A percentile compares a stretch with the other conserved stretches of the same genome.
These are phyloP conservation scores for Ascocoryne sarcoides DNA, from an alignment of 2,329 filamentous ascomycete genomes.

Conservation along the genomic window DNA sequence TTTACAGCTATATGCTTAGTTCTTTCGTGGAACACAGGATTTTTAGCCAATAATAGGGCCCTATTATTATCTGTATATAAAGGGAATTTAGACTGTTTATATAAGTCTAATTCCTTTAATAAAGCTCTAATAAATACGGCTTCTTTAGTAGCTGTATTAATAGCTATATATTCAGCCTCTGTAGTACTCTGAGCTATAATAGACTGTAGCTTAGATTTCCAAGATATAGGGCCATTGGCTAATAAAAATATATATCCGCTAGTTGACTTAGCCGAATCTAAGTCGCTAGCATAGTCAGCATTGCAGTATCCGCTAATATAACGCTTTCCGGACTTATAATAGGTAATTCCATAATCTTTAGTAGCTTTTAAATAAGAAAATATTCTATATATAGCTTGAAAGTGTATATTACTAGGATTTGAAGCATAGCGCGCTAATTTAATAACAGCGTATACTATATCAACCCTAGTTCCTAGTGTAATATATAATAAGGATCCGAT, in stretches of 20 bases:
- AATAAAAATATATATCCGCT: background rate
- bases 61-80: background rate
- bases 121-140: background rate
- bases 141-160: conserved; percentile 1
- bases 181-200: background rate
- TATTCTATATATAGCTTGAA: no score
- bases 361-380: no score
- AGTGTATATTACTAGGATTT: no score
- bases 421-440: no score
- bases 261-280: background rate
- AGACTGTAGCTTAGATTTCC: conserved; percentile 1
- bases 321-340: no score
- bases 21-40: no score
- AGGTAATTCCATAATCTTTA: no score
- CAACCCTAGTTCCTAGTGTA: no score
- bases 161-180: conserved; percentile 4
- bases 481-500: no score
- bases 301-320: background rate
- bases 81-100: background rate
- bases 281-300: conserved; percentile 1
- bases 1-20: conserved; percentile 1
- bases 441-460: no score
- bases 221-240: background rate
- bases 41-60: background rate
- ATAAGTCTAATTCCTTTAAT: background rate